Evolutionary conservation across 768 basidiomycete species (phyloP).

Genomic region (Leucosporidium creatinivorum): DNA sequence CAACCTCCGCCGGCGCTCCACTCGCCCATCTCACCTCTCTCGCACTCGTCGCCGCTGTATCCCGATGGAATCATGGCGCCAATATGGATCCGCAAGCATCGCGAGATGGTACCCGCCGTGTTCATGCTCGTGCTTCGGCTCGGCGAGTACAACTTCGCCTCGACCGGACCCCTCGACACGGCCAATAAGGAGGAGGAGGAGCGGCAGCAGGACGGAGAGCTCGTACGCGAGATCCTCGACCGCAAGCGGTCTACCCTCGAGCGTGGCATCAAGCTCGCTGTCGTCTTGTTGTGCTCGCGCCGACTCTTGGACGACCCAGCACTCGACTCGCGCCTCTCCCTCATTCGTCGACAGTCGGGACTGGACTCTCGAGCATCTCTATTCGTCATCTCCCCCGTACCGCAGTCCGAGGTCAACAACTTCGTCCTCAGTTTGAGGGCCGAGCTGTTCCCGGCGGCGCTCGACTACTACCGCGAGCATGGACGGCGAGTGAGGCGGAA

Average conservation of each 20-base stretch:
- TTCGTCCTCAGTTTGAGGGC: constrained; percentile 83
- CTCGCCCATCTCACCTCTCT: constrained; percentile 89
- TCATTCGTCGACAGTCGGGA: constrained; percentile 75
- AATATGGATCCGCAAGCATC: constrained; percentile 96
- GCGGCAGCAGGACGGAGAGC: constrained; percentile 60
- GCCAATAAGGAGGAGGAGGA: constrained; percentile 57
- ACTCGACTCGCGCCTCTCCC: constrained; percentile 74
- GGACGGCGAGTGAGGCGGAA: constrained; percentile 87
- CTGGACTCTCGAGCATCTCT: constrained; percentile 85
- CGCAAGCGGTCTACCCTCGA: constrained; percentile 74
- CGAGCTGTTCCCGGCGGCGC: constrained; percentile 75
- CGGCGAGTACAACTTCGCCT: constrained; percentile 44
- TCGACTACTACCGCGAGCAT: constrained; percentile 89
- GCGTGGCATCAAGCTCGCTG: constrained; percentile 85
- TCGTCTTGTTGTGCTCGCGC: constrained; percentile 83
- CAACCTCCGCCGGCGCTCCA: constrained; percentile 49
- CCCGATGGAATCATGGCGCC: constrained; percentile 96
- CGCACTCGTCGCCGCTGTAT: constrained; percentile 75
- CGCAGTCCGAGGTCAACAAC: constrained; percentile 71
- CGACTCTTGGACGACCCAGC: constrained; percentile 78
- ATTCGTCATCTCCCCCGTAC: constrained; percentile 91
- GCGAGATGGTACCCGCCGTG: constrained; percentile 79
- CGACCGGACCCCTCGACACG: constrained; percentile 4
- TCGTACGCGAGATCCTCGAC: constrained; percentile 69
- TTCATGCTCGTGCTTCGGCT: constrained; percentile 85